Evolutionary conservation across 139 green algal species (phyloP).

Genomic region (Eudorina sp.): DNA sequence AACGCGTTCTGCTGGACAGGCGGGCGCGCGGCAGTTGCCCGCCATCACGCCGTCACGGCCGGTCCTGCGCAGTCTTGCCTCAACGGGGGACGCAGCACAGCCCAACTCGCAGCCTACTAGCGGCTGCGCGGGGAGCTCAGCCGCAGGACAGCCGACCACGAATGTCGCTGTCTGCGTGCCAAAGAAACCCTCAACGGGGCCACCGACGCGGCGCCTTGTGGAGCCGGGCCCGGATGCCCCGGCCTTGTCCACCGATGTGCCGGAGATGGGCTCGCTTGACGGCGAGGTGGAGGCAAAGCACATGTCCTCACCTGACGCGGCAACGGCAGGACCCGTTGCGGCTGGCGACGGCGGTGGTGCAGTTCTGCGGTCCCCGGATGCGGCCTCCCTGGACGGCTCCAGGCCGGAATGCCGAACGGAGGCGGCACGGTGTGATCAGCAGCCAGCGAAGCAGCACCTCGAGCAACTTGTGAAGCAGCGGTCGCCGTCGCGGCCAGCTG

Average conservation of each 20-base stretch:
- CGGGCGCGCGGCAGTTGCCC: background rate
- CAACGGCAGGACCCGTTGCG: background rate
- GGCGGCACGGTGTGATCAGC: too few relatives aligned
- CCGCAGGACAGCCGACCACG: background rate
- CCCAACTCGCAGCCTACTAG: background rate
- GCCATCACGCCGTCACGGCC: background rate
- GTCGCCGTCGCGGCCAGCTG: too few relatives aligned
- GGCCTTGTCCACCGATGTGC: background rate
- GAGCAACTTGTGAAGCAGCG: too few relatives aligned
- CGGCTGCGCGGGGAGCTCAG: background rate
- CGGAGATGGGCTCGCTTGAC: background rate
- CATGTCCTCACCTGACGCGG: constrained; percentile 12
- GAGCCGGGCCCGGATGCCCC: background rate
- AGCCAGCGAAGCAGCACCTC: too few relatives aligned
- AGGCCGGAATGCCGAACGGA: too few relatives aligned
- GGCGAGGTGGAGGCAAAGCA: constrained; percentile 12
- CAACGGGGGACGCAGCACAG: background rate
- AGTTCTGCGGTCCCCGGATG: constrained; percentile 15
- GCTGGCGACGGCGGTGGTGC: background rate
- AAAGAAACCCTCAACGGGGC: constrained; percentile 11
- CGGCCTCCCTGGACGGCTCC: background rate
- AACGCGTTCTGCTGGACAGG: too few relatives aligned
- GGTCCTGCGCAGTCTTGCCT: background rate
- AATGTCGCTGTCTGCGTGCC: background rate
- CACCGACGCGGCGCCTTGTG: constrained; percentile 17